These are phyloP conservation scores for Trichoderma asperelloides DNA, from an alignment of 495 filamentous ascomycete genomes.

Conservation along the genomic window DNA sequence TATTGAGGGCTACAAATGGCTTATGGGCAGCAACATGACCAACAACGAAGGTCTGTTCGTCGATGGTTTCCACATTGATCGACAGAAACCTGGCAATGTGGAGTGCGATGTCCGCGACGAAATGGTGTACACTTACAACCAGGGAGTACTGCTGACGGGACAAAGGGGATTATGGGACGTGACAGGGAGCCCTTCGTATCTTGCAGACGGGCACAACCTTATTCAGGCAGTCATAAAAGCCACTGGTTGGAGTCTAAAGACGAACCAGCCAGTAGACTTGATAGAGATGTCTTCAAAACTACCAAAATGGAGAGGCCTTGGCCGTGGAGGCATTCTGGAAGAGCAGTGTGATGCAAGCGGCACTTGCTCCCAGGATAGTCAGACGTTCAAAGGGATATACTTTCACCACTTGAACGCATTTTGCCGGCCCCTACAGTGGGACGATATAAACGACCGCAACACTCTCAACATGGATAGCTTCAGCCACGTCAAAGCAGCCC, in stretches of 20 bases:
- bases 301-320: constrained; percentile 62
- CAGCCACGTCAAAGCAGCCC: constrained; percentile 24
- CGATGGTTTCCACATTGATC: constrained; percentile 81
- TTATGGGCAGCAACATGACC: constrained; percentile 70
- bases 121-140: constrained; percentile 94
- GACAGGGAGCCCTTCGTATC: constrained; percentile 57
- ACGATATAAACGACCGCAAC: constrained; percentile 15
- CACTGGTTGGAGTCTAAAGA: constrained; percentile 57
- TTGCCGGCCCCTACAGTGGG: constrained; percentile 52
- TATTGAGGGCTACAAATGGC: constrained; percentile 72
- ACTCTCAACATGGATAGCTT: constrained; percentile 14
- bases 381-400: constrained; percentile 94
- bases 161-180: constrained; percentile 69
- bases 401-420: constrained; percentile 82
- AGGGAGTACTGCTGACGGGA: constrained; percentile 85
- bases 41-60: constrained; percentile 68
- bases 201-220: constrained; percentile 70
- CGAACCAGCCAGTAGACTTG: constrained; percentile 24
- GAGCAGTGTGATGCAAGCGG: constrained; percentile 73
- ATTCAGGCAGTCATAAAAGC: constrained; percentile 62
- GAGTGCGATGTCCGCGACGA: constrained; percentile 73
- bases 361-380: constrained; percentile 71
- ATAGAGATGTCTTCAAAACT: constrained; percentile 16
- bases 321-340: constrained; percentile 71
- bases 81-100: constrained; percentile 38